Base-by-base conservation (phyloP, 2,329 filamentous ascomycete species). In the Alternaria viburni region DNA sequence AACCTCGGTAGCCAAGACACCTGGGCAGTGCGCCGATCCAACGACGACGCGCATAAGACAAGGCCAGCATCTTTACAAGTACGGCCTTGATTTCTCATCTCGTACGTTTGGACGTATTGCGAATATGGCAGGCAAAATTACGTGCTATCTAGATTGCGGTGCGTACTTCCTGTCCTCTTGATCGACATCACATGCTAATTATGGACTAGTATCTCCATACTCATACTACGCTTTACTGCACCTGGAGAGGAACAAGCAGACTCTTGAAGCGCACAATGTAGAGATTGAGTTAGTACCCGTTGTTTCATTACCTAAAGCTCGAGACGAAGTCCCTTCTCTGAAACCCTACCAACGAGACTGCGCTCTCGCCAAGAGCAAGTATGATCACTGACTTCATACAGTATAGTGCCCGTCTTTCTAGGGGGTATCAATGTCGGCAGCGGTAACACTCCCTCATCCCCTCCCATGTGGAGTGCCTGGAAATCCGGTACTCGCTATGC, bases 401-500 rank as follows among this genome's bases (percentile, higher is more conserved):
- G 90, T 54, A 87, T 91, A 70, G 85, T 91, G 67, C 92, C 92
- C 13, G 84, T 93, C 55, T 90, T 94, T 73, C 83, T 95, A 21
- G 80, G 80, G 19, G 81, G 81, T 8, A 81, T 83, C 63, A 83
- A 82, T 67, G 78, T 79, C 44, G 80, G 79, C 26, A 80, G 79
- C 67, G 77, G 81, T 81, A 74, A 67, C 57, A 17, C 30, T 30
- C 19, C 62, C 58, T 57, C 57, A 25, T 49, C 54, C 49, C 62
- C 63, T 41, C 32, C 41, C 25, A 30, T 51, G 17, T 44, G 25
- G 23, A 11, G 19, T 7, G 17, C 50, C 15, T 26, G 21, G 15
- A 25, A 30, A 19, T 12, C 5, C 13, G 49, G 50, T 55, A 26
- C 50, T 19, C n/a, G 30, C 56, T 49, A 43, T 44, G 26, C 50